These are phyloP conservation scores for Craspedostauros australis DNA, from an alignment of 108 stramenopile genomes.

Conservation along the genomic window DNA sequence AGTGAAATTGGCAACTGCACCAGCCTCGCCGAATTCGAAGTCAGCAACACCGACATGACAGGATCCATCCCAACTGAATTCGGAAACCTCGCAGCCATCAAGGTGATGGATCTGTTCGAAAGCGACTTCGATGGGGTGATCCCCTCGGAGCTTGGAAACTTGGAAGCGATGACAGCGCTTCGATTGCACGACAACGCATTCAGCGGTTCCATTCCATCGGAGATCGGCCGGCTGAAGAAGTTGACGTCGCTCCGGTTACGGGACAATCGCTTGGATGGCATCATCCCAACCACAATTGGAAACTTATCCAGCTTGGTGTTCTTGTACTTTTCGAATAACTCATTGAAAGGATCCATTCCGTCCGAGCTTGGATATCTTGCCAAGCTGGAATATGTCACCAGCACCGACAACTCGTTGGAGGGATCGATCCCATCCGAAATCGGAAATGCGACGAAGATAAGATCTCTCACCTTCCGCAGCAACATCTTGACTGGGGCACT, in stretches of 20 bases:
- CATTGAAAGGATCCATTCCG: conserved; percentile 30
- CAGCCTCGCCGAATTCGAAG: conserved; percentile 23
- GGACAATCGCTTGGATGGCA: conserved; percentile 25
- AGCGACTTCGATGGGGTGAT: conserved; percentile 32
- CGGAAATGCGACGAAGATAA: conserved; percentile 15
- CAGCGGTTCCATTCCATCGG: conserved; percentile 8
- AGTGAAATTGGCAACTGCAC: conserved; percentile 23
- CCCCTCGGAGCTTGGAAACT: conserved; percentile 40
- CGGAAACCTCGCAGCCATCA: conserved; percentile 21
- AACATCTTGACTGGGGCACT: too few species aligned
- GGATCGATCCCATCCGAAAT: conserved; percentile 23
- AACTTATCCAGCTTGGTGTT: conserved; percentile 21
- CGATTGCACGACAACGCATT: conserved; percentile 15
- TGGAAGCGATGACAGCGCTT: conserved; percentile 10
- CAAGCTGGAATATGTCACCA: too few species aligned
- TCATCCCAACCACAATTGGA: conserved; percentile 37
- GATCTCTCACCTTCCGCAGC: conserved; percentile 29
- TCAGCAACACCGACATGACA: conserved; percentile 30
- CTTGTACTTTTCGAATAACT: conserved; percentile 6
- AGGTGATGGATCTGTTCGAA: conserved; percentile 21
- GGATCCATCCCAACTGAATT: conserved; percentile 43
- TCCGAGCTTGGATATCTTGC: conserved; percentile 27
- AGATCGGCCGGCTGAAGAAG: neutral
- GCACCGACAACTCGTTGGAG: too few species aligned
- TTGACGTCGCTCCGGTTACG: conserved; percentile 3